These are phyloP conservation scores for Lentinus tigrinus DNA, from an alignment of 768 basidiomycete species.

Conservation along the genomic window DNA sequence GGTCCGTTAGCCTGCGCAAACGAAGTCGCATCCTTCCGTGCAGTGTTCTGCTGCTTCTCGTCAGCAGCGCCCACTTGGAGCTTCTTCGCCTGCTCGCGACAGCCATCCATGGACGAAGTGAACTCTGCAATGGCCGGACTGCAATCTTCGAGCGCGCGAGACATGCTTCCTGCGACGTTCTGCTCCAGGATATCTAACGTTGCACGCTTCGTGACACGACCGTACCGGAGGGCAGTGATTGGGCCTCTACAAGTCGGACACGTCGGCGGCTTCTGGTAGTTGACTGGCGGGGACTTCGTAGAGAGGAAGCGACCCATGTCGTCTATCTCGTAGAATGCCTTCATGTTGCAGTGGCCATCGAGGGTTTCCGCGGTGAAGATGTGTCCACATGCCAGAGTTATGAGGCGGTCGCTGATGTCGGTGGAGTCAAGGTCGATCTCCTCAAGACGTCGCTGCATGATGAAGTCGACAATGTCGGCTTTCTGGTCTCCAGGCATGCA, in stretches of 20 bases:
- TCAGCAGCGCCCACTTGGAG: neutral
- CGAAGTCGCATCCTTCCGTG: neutral
- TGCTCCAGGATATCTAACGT: conserved; percentile 38
- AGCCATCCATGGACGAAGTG: neutral
- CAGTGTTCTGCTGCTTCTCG: neutral
- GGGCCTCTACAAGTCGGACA: conserved; percentile 38
- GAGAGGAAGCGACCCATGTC: conserved; percentile 21
- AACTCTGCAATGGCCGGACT: conserved; percentile 11
- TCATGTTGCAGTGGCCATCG: conserved; percentile 35
- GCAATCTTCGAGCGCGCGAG: conserved; percentile 18
- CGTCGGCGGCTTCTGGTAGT: conserved; percentile 28
- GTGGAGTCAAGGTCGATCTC: conserved; percentile 24
- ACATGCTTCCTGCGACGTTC: conserved; percentile 34
- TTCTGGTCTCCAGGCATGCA: conserved; percentile 28
- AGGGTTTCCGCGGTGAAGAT: conserved; percentile 40
- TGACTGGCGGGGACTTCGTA: conserved; percentile 28
- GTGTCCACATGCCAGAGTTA: conserved; percentile 36
- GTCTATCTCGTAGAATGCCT: conserved; percentile 29
- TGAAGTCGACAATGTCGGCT: conserved; percentile 35
- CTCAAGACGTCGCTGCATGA: conserved; percentile 30
- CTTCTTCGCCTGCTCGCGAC: conserved; percentile 17
- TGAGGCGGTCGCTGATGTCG: conserved; percentile 30
- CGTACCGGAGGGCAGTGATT: conserved; percentile 35
- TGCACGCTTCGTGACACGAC: conserved; percentile 35
- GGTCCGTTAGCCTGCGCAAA: conserved; percentile 18